A percentile compares a stretch with the other conserved stretches of the same genome.
Evolutionary conservation across 257 asterid species (phyloP).

Genomic region (Handroanthus guayacan): DNA sequence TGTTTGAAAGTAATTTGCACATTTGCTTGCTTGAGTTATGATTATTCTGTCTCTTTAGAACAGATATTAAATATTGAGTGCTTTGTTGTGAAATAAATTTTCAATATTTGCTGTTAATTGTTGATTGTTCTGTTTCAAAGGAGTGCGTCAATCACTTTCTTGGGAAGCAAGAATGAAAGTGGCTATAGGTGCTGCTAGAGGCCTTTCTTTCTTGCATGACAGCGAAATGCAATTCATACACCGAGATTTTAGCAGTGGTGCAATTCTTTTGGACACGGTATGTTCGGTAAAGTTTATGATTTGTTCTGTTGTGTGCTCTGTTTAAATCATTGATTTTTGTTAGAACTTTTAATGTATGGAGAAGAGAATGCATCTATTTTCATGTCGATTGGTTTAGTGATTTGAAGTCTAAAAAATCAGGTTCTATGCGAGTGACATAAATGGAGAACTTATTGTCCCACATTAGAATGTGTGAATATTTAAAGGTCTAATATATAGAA

Average conservation of each 20-base stretch:
- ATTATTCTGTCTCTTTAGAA: background rate
- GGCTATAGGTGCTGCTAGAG: conserved; percentile 31
- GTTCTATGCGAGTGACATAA: no score
- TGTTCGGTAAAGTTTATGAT: background rate
- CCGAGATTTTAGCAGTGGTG: background rate
- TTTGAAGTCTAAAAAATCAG: no score
- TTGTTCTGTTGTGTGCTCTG: no score
- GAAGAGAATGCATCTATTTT: no score
- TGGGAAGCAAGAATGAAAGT: conserved; percentile 36
- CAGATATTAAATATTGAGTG: no score
- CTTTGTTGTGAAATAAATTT: no score
- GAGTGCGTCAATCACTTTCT: conserved; percentile 20
- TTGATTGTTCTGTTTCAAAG: background rate
- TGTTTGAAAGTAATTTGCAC: conserved; percentile 5
- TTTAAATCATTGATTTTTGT: background rate
- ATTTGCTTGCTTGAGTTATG: background rate
- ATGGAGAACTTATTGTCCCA: no score
- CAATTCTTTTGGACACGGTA: conserved; percentile 33
- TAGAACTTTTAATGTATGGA: background rate
- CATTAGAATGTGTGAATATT: no score
- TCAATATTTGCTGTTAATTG: no score
- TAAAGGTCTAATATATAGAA: no score
- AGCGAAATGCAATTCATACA: conserved; percentile 11
- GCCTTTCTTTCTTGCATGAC: conserved; percentile 36
- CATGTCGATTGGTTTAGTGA: no score